Evolutionary conservation across 1,284 basidiomycete species (phyloP).

Genomic region (Meira nashicola): DNA sequence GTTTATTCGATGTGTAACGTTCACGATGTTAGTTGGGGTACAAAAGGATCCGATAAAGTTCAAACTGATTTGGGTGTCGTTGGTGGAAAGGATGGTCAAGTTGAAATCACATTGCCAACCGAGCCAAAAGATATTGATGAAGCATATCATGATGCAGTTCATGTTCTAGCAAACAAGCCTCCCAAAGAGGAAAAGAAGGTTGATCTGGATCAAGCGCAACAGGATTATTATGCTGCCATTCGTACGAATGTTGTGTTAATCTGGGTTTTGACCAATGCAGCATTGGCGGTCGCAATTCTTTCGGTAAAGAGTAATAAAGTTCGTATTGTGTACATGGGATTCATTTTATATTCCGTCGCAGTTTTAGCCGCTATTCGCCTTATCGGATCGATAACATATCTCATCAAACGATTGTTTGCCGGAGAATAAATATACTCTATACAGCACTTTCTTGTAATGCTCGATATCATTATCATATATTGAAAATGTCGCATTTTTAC

Average conservation of each 20-base stretch:
- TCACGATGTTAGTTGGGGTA: slow-evolving; percentile 41
- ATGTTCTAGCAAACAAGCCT: slow-evolving; percentile 39
- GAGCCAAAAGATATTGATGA: slow-evolving; percentile 47
- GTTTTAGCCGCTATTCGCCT: slow-evolving; percentile 41
- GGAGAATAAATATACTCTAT: slow-evolving; percentile 43
- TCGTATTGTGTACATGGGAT: slow-evolving; percentile 43
- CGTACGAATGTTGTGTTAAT: slow-evolving; percentile 23
- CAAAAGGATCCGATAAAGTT: slow-evolving; percentile 47
- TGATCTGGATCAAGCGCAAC: slow-evolving; percentile 42
- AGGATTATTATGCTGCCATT: slow-evolving; percentile 28
- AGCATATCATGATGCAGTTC: slow-evolving; percentile 50
- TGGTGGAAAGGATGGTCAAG: slow-evolving; percentile 27
- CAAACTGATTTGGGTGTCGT: slow-evolving; percentile 46
- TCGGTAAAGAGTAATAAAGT: slow-evolving; percentile 32
- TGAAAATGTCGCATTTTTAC: slow-evolving; percentile 44
- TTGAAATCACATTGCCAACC: slow-evolving; percentile 47
- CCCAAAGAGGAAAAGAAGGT: slow-evolving; percentile 20
- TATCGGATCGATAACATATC: slow-evolving; percentile 17
- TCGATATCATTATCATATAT: slow-evolving; percentile 48
- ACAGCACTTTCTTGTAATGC: slow-evolving; percentile 41
- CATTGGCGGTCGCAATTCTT: slow-evolving; percentile 43
- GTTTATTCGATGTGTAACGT: slow-evolving; percentile 51
- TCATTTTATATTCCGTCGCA: slow-evolving; percentile 44
- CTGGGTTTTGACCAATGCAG: slow-evolving; percentile 40
- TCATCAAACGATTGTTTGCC: slow-evolving; percentile 38